A percentile compares a stretch with the other conserved stretches of the same genome.
phyloP scores from a whole-genome alignment of 768 basidiomycete species.

The Calocera cornea region DNA sequence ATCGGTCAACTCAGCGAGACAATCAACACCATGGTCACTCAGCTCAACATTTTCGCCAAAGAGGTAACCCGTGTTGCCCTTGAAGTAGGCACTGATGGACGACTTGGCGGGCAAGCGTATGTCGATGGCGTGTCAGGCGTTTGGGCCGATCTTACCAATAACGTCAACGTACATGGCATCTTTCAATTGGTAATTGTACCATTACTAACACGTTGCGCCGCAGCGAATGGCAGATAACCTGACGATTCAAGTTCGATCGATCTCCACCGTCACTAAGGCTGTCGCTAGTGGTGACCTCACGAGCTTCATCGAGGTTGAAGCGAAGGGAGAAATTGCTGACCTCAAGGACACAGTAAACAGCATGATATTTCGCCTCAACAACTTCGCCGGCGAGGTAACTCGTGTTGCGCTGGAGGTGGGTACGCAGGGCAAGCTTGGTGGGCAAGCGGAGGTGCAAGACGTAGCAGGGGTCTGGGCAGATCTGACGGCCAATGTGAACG shows the following conservation, averaged over 20 bases:
- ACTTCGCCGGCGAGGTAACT: constrained; percentile 71
- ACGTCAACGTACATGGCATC: constrained; percentile 83
- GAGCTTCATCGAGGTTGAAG: constrained; percentile 73
- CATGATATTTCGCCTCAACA: constrained; percentile 54
- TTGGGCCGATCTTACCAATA: constrained; percentile 91
- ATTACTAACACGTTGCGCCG: background rate
- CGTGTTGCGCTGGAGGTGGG: constrained; percentile 96
- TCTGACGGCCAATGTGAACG: constrained; percentile 57
- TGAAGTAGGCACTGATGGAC: constrained; percentile 94
- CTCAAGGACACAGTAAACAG: constrained; percentile 96
- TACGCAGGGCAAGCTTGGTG: constrained; percentile 93
- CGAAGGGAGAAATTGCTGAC: constrained; percentile 86
- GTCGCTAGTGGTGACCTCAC: constrained; percentile 90
- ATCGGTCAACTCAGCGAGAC: constrained; percentile 81
- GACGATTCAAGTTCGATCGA: constrained; percentile 85
- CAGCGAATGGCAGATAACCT: constrained; percentile 35
- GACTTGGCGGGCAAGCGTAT: constrained; percentile 84
- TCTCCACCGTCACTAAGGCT: constrained; percentile 88
- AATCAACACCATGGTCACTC: constrained; percentile 90
- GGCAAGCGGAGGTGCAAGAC: constrained; percentile 91
- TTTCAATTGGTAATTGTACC: background rate
- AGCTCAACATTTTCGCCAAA: constrained; percentile 69
- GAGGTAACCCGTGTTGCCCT: constrained; percentile 71
- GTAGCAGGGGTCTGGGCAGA: constrained; percentile 98
- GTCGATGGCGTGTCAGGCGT: constrained; percentile 92